phyloP scores from a whole-genome alignment of 768 basidiomycete genomes.

The Cyathus striatus region DNA sequence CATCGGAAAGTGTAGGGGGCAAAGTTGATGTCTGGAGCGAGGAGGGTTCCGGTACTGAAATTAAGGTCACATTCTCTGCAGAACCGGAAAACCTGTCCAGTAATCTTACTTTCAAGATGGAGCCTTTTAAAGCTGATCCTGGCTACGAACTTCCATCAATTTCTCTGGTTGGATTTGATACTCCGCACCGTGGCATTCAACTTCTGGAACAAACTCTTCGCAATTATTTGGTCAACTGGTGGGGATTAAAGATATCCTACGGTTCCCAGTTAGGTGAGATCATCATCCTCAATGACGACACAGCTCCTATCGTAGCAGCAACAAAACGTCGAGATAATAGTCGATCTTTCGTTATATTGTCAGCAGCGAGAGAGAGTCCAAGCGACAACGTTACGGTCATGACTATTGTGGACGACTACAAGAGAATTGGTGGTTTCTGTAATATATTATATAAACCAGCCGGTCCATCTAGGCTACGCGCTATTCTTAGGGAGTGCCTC shows the following conservation, averaged over 20 bases:
- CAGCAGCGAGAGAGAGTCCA: conserved; percentile 64
- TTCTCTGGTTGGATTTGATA: conserved; percentile 70
- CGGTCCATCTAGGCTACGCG: conserved; percentile 71
- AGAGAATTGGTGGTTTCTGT: conserved; percentile 81
- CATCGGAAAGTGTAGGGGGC: conserved; percentile 79
- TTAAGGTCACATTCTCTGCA: conserved; percentile 79
- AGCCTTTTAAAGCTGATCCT: conserved; percentile 40
- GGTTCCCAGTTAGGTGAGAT: conserved; percentile 56
- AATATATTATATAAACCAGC: conserved; percentile 88
- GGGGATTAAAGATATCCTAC: conserved; percentile 57
- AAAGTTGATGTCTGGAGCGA: conserved; percentile 94
- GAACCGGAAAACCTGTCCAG: conserved; percentile 39
- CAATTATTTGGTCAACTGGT: conserved; percentile 70
- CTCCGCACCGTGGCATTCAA: conserved; percentile 56
- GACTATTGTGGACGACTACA: conserved; percentile 63
- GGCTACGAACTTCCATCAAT: conserved; percentile 41
- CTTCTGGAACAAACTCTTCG: conserved; percentile 59
- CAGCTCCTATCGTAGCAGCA: conserved; percentile 48
- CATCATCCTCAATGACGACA: conserved; percentile 78
- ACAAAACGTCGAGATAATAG: conserved; percentile 50
- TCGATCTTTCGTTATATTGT: conserved; percentile 73
- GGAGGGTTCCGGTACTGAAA: conserved; percentile 87
- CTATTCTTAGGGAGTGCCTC: conserved; percentile 58
- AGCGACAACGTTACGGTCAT: too few species aligned
- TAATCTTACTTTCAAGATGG: conserved; percentile 29